phyloP scores from a whole-genome alignment of 1,139 yeast species.

The Taphrina pruni region DNA sequence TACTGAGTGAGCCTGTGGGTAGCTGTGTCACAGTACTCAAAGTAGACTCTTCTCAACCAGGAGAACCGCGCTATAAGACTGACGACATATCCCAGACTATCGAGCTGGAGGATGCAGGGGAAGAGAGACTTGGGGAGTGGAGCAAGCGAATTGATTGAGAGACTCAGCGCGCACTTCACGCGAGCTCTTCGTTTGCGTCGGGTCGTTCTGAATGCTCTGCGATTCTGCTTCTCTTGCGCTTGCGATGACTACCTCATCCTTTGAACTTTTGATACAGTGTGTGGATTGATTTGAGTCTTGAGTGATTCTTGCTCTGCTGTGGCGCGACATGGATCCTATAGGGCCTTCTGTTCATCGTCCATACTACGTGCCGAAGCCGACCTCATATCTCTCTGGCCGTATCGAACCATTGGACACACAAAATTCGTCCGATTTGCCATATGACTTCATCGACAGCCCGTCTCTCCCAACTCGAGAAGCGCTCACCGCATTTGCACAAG shows the following conservation, averaged over 20 bases:
- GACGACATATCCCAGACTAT: too few species aligned
- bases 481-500: constrained; percentile 15
- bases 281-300: too few species aligned
- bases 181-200: too few species aligned
- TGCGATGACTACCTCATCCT: background rate
- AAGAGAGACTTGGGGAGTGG: too few species aligned
- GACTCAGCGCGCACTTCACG: too few species aligned
- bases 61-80: too few species aligned
- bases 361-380: constrained; percentile 26
- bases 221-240: background rate
- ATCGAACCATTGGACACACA: constrained; percentile 11
- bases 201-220: too few species aligned
- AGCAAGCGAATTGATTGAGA: too few species aligned
- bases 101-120: too few species aligned
- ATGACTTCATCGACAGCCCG: constrained; percentile 31
- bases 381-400: constrained; percentile 21
- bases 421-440: constrained; percentile 21
- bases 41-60: too few species aligned
- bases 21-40: too few species aligned
- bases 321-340: constrained; percentile 16
- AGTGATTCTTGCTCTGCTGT: background rate
- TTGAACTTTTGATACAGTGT: background rate
- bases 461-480: constrained; percentile 24
- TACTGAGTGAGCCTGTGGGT: background rate
- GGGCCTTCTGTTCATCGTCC: constrained; percentile 33